Evolutionary conservation across 2,329 filamentous ascomycete genomes (phyloP), one percentile per base, ranked within the genome.

Genomic region (Alternaria ethzedia): DNA sequence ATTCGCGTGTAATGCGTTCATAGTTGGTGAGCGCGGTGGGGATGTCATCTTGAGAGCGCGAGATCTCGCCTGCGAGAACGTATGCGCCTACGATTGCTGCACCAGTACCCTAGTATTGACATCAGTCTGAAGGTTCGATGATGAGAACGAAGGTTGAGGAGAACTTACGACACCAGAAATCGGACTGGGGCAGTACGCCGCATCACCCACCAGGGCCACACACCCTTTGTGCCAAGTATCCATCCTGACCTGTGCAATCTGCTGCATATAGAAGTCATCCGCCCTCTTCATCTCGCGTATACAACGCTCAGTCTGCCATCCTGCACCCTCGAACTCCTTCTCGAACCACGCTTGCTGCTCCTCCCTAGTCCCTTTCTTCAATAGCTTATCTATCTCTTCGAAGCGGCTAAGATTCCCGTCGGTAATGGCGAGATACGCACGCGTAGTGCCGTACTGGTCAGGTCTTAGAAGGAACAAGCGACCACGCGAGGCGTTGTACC

Each of bases 211-310:
- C 5, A 82, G 65, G 7, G 60, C 79, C 7, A 76, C 69, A n/a
- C 77, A 73, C 8, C 78, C 78, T 17, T 74, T 70, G 1, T 71
- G 73, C 76, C 78, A 82, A 3, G 66, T 55, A 3, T 75, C 64
- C 65, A 82, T 74, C 49, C 77, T 78, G 47, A 83, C 75, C 50
- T 82, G 78, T 6, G 75, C 79, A n/a, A 81, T 70, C 17, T 81
- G 77, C 28, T 82, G 78, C 61, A 79, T 81, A 69, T 85, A 85
- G 66, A 83, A 85, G 58, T 85, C 80, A 0, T 81, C 68, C 0
- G 78, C 70, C 1, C 69, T 71, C 26, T 77, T 69, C 80, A 85
- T 82, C 2, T 70, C 81, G 8, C 75, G 64, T 0, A 84, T 51
- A 3, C 82, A 70, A 0, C 79, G 74, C 3, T 79, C 72, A 0